Base-by-base conservation (phyloP, 176 grass and related monocot species). In the Lolium perenne region DNA sequence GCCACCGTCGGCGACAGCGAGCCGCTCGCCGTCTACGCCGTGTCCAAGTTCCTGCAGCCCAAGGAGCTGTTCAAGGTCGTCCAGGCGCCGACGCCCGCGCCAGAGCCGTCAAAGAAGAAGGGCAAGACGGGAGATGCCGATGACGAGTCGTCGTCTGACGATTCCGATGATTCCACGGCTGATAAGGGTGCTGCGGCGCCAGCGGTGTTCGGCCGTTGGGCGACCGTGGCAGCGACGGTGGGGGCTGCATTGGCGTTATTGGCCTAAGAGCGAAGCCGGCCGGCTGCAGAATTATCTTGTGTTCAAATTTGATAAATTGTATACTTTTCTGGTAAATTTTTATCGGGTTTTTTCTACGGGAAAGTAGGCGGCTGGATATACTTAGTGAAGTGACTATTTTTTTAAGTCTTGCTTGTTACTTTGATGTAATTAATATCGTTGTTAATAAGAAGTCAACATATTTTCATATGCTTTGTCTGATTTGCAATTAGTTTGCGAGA, bases 11-110 rank as follows among this genome's bases (percentile, higher is more conserved):
- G 48, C 12, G 94, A 97, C 78, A 43, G 71, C 23, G 94, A 97
- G 48, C 94, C 92, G n/a, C 80, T 97, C 22, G 90, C 79, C 4
- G 73, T 90, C 22, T 97, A 94, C 78, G 84, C 89, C 32, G 87
- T 97, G 10, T 23, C 38, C 86, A 93, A 90, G 58, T 91, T 97
- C 71, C 82, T 97, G n/a, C 41, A 94, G 76, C 94, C 94, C 15
- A 88, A 89, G 76, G 94, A 97, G 81, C 49, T 97, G 25, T 97
- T 87, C 87, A 97, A 92, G 87, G 80, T 77, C 41, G 57, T 71
- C 18, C 20, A 86, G 76, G 83, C 87, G 11, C 82, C 84, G 0
- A 83, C 88, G 1, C 88, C 90, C 0, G 83, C 87, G 7, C 94
- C 91, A 12, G 89, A 87, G 63, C 91, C 89, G 10, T 79, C 89